phyloP scores from a whole-genome alignment of 352 stramenopile genomes.

The Pythium aphanidermatum region DNA sequence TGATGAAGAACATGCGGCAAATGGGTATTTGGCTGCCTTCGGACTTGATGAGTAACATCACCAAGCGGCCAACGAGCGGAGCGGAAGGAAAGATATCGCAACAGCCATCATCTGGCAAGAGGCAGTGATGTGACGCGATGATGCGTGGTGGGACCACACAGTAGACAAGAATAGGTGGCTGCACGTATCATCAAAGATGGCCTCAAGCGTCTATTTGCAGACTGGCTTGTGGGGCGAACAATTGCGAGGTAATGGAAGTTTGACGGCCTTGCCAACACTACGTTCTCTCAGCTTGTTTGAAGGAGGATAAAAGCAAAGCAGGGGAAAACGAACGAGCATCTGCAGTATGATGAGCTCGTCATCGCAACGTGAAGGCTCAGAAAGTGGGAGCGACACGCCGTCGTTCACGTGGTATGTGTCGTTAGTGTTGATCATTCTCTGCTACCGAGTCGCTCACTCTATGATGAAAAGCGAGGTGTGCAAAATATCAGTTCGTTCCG shows the following conservation, averaged over 20 bases:
- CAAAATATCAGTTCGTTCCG: constrained; percentile 84
- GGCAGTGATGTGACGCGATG: too few relatives aligned
- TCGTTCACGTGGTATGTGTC: constrained; percentile 62
- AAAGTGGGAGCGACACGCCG: constrained; percentile 25
- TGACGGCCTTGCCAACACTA: neutral
- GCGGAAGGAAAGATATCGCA: neutral
- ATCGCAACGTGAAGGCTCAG: constrained; percentile 6
- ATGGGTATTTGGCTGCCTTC: constrained; percentile 24
- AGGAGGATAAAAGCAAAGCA: too few relatives aligned
- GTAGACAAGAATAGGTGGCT: too few relatives aligned
- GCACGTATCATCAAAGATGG: too few relatives aligned
- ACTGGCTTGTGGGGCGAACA: too few relatives aligned
- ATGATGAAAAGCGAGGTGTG: constrained; percentile 86
- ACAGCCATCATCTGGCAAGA: too few relatives aligned
- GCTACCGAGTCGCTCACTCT: too few relatives aligned
- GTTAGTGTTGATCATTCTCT: neutral
- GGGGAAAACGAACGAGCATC: too few relatives aligned
- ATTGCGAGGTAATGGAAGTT: too few relatives aligned
- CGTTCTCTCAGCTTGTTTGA: too few relatives aligned
- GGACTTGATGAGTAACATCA: neutral
- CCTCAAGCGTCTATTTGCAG: too few relatives aligned
- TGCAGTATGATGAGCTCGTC: constrained; percentile 20
- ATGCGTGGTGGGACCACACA: too few relatives aligned
- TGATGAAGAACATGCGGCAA: constrained; percentile 18
- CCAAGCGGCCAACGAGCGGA: neutral